Percentiles rank a stretch among this genome's conserved stretches.
Evolutionary conservation across 169 alveolate species (phyloP).

Genomic region (Perkinsus olseni): DNA sequence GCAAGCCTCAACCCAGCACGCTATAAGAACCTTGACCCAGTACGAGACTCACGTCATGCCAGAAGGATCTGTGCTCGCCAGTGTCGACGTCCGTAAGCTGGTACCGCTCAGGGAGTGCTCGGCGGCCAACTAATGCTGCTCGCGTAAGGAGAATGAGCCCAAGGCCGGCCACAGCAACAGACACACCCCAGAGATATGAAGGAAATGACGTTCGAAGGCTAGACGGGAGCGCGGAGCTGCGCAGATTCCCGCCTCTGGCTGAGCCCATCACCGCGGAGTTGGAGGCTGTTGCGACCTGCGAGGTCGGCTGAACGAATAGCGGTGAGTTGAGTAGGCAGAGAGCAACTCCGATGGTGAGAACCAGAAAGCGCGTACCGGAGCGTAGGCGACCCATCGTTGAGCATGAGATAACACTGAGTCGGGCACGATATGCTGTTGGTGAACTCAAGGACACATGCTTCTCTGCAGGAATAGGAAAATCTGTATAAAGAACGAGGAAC

Average conservation of each 20-base stretch:
- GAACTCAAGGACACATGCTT: too few species aligned
- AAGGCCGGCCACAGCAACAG: neutral
- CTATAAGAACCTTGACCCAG: too few species aligned
- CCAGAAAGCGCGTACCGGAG: neutral
- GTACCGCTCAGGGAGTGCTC: neutral
- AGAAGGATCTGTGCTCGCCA: neutral
- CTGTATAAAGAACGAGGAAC: neutral
- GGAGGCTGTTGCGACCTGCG: neutral
- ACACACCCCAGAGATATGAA: neutral
- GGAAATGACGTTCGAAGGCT: neutral
- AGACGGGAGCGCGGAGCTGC: neutral
- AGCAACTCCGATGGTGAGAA: neutral
- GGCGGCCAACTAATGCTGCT: neutral
- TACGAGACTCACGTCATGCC: neutral
- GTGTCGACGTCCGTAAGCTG: neutral
- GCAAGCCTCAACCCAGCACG: too few species aligned
- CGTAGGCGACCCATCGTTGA: neutral
- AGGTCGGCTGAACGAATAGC: neutral
- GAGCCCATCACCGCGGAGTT: neutral
- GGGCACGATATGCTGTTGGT: too few species aligned
- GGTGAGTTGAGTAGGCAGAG: neutral
- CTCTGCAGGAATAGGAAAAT: too few species aligned
- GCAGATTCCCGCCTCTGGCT: neutral
- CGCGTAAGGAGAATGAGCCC: neutral
- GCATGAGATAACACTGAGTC: too few species aligned